Evolutionary conservation across 179 eudicot genomes (phyloP), one percentile per base, ranked within the genome.

Genomic region (Actinidia chinensis): DNA sequence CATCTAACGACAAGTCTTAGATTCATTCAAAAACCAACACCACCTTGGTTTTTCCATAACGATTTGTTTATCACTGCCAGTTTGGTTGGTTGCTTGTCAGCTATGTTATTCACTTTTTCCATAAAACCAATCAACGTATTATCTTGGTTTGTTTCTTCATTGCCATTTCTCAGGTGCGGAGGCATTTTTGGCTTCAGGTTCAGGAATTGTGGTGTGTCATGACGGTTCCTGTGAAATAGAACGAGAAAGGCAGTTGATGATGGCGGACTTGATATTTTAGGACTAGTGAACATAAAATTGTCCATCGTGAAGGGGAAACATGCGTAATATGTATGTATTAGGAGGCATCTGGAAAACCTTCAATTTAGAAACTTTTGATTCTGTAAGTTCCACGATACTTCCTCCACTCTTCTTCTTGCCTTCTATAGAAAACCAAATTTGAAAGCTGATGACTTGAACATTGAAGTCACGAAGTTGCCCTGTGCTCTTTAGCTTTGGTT

Each of bases 161-260:
- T 23, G 11, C 8, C 42, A 70, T 51, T 61, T 60, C 5, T 61
- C 73, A 88, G 91, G 91, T 88, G 33, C 54, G 78, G 91, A 88
- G 84, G 91, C 91, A 65, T 83, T 86, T 59, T 79, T 88, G 76
- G 89, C 91, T 77, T 85, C 74, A 68, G 85, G 85, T 52, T 88
- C 91, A 33, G 91, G n/a, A 88, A 79, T 74, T 88, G 60, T 88
- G 91, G 91, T 88, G 91, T 85, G 86, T 75, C 86, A 88, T 81
- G 89, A 86, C n/a, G n/a, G 91, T 88, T 64, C 79, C 85, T 13
- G n/a, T n/a, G 91, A 83, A 78, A 80, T 73, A 64, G 87, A 84
- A 67, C 84, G 91, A 70, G 91, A 88, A 69, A 86, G 63, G 81
- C 86, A 88, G 87, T 86, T 88, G 73, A 79, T 54, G 89, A 88